Base-by-base conservation (phyloP, 2,329 filamentous ascomycete species). In the Talaromyces sp. region DNA sequence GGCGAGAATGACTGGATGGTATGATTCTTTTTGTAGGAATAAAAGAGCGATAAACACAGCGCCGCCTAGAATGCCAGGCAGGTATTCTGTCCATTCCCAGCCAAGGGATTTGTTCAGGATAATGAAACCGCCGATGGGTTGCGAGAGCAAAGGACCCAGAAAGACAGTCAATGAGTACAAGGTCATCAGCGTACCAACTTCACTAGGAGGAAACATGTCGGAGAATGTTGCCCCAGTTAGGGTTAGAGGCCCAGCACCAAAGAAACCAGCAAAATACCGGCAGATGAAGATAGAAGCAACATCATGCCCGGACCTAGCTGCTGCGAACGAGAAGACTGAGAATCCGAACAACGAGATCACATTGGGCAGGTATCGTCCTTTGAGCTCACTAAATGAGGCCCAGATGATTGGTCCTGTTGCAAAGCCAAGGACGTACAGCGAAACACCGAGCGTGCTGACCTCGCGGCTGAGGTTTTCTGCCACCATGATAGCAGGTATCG, bases 151-250 rank as follows among this genome's bases (percentile, higher is more conserved):
- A 2, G 80, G 81, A 0, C 81, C 80, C 0, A 83, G 66, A 5
- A 83, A 69, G 7, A 81, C 81, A 3, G 65, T 65, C 11, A 61
- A 57, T 10, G 73, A 74, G 68, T 78, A 81, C 32, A 78, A 66
- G 1, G 80, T 77, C 83, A 88, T 86, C 54, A 83, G 84, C 3
- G 74, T 72, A 24, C 83, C 85, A 56, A 86, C 79, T 62, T 83
- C 77, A 67, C 86, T 82, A 57, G 82, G 81, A 0, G 70, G 68
- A 53, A 88, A 81, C 73, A 90, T 79, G 71, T 91, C 88, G 31
- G 85, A 83, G 51, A 91, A 86, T 1, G 84, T 83, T n/a, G 87
- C 87, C 31, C 85, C 85, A 7, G 87, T 88, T 63, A 88, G 86
- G 0, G 86, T 87, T 19, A 90, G 71, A 0, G 86, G 83, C 21